A percentile compares a stretch with the other conserved stretches of the same genome.
Evolutionary conservation across 2,329 filamentous ascomycete genomes (phyloP).

Genomic region (Fusarium denticulatum): DNA sequence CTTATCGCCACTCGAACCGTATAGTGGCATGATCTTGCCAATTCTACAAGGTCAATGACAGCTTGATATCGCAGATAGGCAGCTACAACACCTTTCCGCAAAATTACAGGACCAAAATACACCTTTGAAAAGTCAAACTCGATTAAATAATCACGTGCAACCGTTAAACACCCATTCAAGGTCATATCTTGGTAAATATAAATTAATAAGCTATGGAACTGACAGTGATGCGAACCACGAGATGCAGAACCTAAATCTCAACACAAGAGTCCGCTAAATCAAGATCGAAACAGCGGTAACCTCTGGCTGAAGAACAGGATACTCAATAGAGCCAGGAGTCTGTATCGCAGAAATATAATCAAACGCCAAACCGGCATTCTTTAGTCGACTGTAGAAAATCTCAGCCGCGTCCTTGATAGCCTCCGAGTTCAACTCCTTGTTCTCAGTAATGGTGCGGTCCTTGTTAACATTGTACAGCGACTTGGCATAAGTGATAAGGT

Average conservation of each 20-base stretch:
- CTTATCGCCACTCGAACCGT: background rate
- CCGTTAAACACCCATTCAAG: fast-evolving
- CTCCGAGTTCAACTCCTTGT: background rate
- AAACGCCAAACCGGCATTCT: background rate
- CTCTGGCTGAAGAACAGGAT: constrained; percentile 21
- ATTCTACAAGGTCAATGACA: background rate
- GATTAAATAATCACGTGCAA: background rate
- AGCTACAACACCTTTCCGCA: no score
- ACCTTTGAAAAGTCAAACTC: background rate
- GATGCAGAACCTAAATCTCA: no score
- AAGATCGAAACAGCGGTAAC: constrained; percentile 22
- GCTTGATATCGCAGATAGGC: background rate
- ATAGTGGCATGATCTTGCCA: fast-evolving
- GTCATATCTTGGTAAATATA: no score
- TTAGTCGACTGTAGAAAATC: constrained; percentile 2
- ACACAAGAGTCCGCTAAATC: background rate
- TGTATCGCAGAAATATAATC: background rate
- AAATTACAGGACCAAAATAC: no score
- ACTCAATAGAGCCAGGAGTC: constrained; percentile 14
- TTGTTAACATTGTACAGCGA: constrained; percentile 23
- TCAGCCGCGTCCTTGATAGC: constrained; percentile 5
- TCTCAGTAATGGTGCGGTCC: background rate
- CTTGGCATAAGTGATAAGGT: constrained; percentile 27
- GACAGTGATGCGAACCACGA: fast-evolving
- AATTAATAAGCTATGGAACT: background rate